These are phyloP conservation scores for Xylariaceae sp. DNA, from an alignment of 2,329 filamentous ascomycete species.

Conservation along the genomic window DNA sequence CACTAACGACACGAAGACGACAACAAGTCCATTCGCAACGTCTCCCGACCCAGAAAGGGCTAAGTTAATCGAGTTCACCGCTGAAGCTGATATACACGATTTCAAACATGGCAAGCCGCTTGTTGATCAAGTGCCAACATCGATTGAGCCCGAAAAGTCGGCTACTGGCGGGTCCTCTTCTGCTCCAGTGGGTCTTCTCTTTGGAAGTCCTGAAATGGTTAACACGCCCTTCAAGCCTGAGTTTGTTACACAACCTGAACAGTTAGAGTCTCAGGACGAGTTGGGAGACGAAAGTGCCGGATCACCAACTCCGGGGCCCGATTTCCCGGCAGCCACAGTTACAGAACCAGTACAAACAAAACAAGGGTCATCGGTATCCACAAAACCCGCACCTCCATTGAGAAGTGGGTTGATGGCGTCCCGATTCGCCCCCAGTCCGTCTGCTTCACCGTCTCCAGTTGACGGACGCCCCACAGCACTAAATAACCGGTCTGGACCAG, in stretches of 20 bases:
- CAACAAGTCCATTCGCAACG: conserved; percentile 48
- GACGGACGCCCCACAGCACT: conserved; percentile 16
- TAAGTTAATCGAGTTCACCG: conserved; percentile 58
- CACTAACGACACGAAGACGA: conserved; percentile 39
- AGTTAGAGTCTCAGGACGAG: conserved; percentile 24
- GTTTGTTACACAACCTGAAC: conserved; percentile 25
- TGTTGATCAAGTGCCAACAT: conserved; percentile 36
- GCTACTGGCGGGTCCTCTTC: conserved; percentile 64
- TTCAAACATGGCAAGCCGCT: conserved; percentile 51
- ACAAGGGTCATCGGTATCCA: conserved; percentile 17
- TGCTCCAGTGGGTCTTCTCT: conserved; percentile 38
- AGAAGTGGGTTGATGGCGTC: conserved; percentile 29
- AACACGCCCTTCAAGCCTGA: conserved; percentile 29
- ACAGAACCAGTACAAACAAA: conserved; percentile 16
- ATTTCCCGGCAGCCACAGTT: conserved; percentile 18
- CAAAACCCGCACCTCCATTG: conserved; percentile 19
- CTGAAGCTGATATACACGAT: conserved; percentile 41
- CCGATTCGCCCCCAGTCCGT: conserved; percentile 36
- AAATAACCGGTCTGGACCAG: conserved; percentile 13
- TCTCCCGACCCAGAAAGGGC: conserved; percentile 46
- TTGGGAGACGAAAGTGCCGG: conserved; percentile 31
- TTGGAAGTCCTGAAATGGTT: conserved; percentile 32
- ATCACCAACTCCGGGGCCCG: conserved; percentile 33
- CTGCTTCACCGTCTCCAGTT: conserved; percentile 38
- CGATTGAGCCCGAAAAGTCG: conserved; percentile 51